Base-by-base conservation (phyloP, 2,329 filamentous ascomycete genomes). In the Xylariaceae sp. region DNA sequence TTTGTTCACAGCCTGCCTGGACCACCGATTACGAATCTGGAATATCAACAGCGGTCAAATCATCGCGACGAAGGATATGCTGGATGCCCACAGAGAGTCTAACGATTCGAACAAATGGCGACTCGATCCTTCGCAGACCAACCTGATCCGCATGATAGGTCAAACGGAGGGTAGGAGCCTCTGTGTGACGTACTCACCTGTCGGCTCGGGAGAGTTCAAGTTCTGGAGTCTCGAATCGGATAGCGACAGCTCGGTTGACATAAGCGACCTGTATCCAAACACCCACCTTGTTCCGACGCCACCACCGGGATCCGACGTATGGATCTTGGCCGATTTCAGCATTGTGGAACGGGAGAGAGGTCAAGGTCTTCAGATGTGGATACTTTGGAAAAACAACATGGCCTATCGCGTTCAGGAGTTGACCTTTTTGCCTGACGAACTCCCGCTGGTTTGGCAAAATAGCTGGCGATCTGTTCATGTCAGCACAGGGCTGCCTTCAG, bases 11-110 rank as follows among this genome's bases (percentile, higher is more conserved):
- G 85, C 96, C 53, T 94, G 89, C 64, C 78, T 99, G 61, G 92
- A 99, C 67, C 92, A 99, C 71, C 88, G 86, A 9, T 77, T 99
- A 71, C 87, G 92, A 68, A 86, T 94, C 45, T 97, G 94, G 93
- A 94, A 96, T 69, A 79, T 93, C 37, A 79, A 84, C n/a, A 89
- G 84, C 45, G 92, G 92, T 51, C 89, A 87, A 70, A 83, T 95
- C 57, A 83, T 90, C 4, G 85, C 86, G 58, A 87, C 88, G 4
- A 86, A 85, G 66, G 93, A 99, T 73, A 80, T 99, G 37, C 74
- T 97, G 13, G 85, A 88, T 66, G 81, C 86, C 17, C 77, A 82
- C 37, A 75, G 84, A 56, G 83, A 88, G 54, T 80, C 86, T 0
- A 85, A 90, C 53, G 89, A 92, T 56, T 75, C 82, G 18, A 80